Percentiles rank a stretch among this genome's conserved stretches.
Evolutionary conservation across 176 grass and related monocot species (phyloP).

Genomic region (Aegilops longissima): DNA sequence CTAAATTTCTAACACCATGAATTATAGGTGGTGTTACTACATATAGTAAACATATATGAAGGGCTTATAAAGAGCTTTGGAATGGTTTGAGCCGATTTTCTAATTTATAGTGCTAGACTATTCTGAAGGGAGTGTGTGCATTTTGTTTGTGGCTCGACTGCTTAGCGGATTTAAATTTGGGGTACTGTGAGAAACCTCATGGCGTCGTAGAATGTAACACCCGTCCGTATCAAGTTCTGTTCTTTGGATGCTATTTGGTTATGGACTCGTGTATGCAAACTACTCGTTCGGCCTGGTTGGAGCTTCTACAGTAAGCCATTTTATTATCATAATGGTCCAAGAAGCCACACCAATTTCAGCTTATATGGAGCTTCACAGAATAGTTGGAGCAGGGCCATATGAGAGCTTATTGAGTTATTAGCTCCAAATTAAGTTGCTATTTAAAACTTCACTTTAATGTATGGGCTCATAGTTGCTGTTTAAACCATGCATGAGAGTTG

Average conservation of each 20-base stretch:
- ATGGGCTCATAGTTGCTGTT: neutral
- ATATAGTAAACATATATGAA: neutral
- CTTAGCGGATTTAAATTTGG: neutral
- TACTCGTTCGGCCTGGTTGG: too few species aligned
- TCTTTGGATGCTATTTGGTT: neutral
- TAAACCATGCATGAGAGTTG: neutral
- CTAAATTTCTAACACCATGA: too few species aligned
- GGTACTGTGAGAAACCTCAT: neutral
- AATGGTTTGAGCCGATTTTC: neutral
- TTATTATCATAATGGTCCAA: neutral
- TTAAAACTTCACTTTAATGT: neutral
- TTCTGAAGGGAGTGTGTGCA: neutral
- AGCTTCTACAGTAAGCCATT: neutral
- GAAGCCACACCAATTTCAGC: neutral
- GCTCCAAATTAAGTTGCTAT: neutral
- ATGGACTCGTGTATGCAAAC: neutral
- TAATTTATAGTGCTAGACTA: neutral
- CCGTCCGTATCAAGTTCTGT: neutral
- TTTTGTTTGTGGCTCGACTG: neutral
- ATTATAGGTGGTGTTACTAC: neutral
- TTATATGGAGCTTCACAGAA: neutral
- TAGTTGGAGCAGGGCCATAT: neutral
- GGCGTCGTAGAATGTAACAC: neutral
- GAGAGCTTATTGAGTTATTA: neutral
- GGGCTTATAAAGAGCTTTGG: neutral